Evolutionary conservation across 2,329 filamentous ascomycete species (phyloP).

Genomic region (Botrytis medusae): DNA sequence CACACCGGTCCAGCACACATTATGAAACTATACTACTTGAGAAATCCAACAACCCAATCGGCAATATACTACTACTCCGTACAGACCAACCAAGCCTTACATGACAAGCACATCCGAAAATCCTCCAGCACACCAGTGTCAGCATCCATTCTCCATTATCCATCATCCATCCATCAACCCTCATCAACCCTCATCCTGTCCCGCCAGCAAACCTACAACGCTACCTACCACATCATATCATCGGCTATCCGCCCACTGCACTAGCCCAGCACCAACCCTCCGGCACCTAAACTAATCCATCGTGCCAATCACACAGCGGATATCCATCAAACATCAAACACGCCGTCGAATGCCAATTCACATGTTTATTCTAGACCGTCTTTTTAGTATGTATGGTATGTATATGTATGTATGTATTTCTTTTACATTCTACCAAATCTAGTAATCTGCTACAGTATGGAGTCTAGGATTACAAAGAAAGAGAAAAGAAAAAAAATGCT

Average conservation of each 20-base stretch:
- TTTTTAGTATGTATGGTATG: not conserved
- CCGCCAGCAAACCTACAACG: not conserved
- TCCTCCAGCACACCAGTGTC: not conserved
- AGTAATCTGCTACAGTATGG: no score
- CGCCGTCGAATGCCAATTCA: not conserved
- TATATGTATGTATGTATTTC: no score
- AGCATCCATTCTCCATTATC: not conserved
- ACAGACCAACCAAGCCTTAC: not conserved
- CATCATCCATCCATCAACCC: not conserved
- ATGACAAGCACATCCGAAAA: not conserved
- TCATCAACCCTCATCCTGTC: not conserved
- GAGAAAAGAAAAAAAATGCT: not conserved
- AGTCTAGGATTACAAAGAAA: not conserved
- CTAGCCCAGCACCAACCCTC: not conserved
- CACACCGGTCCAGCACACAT: not conserved
- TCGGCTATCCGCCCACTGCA: not conserved
- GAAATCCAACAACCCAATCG: not conserved
- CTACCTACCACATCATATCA: not conserved
- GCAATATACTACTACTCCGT: not conserved
- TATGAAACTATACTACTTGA: not conserved
- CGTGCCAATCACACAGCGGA: not conserved
- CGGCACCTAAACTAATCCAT: not conserved
- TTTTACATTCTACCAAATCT: no score
- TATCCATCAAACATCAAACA: not conserved
- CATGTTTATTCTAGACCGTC: not conserved